Evolutionary conservation across 2,329 filamentous ascomycete species (phyloP).

Genomic region (Exophiala lecanii-corni): DNA sequence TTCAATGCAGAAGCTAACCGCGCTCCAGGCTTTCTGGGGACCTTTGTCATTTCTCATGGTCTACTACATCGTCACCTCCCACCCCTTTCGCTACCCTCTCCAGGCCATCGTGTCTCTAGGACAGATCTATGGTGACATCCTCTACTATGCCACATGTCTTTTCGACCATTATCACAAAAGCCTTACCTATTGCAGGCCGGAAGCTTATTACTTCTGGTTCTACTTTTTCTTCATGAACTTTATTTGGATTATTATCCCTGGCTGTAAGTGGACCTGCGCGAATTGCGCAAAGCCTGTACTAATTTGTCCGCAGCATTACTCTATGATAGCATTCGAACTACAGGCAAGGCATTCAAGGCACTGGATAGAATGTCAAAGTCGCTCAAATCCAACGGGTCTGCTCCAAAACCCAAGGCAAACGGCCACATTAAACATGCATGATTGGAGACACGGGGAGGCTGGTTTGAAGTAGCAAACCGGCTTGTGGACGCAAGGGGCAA

Average conservation of each 20-base stretch:
- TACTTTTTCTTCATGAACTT: constrained; percentile 64
- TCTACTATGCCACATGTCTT: constrained; percentile 61
- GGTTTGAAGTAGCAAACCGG: too few relatives aligned
- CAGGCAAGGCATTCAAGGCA: constrained; percentile 34
- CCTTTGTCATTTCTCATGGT: constrained; percentile 57
- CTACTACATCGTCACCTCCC: constrained; percentile 49
- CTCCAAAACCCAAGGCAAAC: constrained; percentile 23
- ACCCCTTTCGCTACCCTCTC: constrained; percentile 55
- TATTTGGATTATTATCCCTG: constrained; percentile 61
- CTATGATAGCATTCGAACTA: constrained; percentile 34
- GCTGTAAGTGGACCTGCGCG: constrained; percentile 50
- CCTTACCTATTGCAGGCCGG: constrained; percentile 55
- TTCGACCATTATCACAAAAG: constrained; percentile 55
- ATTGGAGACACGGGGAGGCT: background rate
- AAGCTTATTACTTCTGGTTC: constrained; percentile 61
- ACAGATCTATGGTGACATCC: constrained; percentile 59
- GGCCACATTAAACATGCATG: constrained; percentile 17
- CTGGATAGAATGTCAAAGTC: constrained; percentile 29
- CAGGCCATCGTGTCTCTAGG: constrained; percentile 59
- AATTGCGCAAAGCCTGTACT: too few relatives aligned
- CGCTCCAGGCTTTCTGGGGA: constrained; percentile 60
- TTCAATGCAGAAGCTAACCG: too few relatives aligned
- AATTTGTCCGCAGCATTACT: constrained; percentile 35
- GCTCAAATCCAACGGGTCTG: constrained; percentile 26
- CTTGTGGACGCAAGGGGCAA: too few relatives aligned